Evolutionary conservation across 306 rosid genomes (phyloP).

Genomic region (Cucumis sativus): DNA sequence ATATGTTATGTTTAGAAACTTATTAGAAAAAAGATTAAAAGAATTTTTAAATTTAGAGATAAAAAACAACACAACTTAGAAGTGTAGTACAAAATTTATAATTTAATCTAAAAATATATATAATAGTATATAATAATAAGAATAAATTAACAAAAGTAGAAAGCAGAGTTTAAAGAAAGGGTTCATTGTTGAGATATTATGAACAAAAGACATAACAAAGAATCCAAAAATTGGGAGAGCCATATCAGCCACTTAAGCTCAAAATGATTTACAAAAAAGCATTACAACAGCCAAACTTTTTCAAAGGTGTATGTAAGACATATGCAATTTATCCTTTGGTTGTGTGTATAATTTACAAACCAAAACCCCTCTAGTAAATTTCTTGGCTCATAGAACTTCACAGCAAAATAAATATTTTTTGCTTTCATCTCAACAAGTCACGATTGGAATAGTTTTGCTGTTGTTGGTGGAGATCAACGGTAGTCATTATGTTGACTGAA

Average conservation of each 20-base stretch:
- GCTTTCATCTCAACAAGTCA: conserved; percentile 17
- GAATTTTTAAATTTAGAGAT: no score
- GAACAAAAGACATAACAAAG: background rate
- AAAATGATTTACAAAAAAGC: conserved; percentile 1
- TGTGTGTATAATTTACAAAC: background rate
- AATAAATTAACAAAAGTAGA: background rate
- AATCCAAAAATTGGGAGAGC: background rate
- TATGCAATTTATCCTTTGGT: no score
- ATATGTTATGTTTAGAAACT: no score
- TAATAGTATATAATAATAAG: no score
- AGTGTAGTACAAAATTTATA: no score
- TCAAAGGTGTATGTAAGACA: background rate
- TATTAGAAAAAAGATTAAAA: no score
- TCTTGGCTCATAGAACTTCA: background rate
- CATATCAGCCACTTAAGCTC: background rate
- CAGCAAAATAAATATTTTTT: background rate
- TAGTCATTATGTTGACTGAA: conserved; percentile 11
- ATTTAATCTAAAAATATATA: no score
- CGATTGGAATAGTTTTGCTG: background rate
- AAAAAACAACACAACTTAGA: no score
- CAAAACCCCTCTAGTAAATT: background rate
- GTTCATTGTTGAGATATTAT: background rate
- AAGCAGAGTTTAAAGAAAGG: background rate
- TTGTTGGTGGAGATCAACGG: conserved; percentile 13
- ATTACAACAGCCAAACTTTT: background rate